Conservation (phyloP, 345 rosid species). For the Populus simonii region DNA sequence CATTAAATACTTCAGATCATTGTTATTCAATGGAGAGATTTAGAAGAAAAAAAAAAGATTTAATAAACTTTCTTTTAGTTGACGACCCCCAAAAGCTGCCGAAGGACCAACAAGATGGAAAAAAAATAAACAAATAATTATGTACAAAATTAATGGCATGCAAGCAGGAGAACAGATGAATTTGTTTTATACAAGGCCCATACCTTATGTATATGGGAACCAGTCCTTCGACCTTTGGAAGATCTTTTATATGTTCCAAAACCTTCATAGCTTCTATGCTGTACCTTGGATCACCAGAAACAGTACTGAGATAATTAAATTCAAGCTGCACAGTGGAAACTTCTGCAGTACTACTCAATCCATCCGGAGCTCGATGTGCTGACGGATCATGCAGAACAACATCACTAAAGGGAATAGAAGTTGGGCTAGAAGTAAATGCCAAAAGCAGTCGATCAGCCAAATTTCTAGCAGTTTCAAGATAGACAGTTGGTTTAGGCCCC, state of each 20-base stretch:
- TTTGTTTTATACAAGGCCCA: slow-evolving; percentile 4
- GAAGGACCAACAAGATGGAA: too few species aligned
- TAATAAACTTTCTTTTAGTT: too few species aligned
- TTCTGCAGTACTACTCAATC: slow-evolving; percentile 92
- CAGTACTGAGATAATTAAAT: slow-evolving; percentile 79
- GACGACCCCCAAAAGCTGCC: too few species aligned
- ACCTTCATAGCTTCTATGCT: slow-evolving; percentile 88
- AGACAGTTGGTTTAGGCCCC: slow-evolving; percentile 71
- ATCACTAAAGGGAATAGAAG: slow-evolving; percentile 80
- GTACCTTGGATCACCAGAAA: slow-evolving; percentile 91
- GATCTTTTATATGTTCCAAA: slow-evolving; percentile 75
- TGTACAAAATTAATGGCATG: not conserved
- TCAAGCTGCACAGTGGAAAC: slow-evolving; percentile 92
- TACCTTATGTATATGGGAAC: slow-evolving; percentile 97
- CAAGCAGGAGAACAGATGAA: not conserved
- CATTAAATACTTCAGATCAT: too few species aligned
- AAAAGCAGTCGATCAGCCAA: slow-evolving; percentile 86
- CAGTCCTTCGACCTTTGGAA: slow-evolving; percentile 83
- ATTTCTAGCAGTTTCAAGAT: slow-evolving; percentile 70
- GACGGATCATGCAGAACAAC: slow-evolving; percentile 69
- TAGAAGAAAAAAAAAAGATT: too few species aligned
- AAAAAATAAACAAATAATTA: not conserved
- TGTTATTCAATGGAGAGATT: too few species aligned
- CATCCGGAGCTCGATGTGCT: slow-evolving; percentile 83
- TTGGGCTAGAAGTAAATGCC: slow-evolving; percentile 83